Base-by-base conservation (phyloP, 2,329 filamentous ascomycete genomes). In the Fusarium incarnatum region DNA sequence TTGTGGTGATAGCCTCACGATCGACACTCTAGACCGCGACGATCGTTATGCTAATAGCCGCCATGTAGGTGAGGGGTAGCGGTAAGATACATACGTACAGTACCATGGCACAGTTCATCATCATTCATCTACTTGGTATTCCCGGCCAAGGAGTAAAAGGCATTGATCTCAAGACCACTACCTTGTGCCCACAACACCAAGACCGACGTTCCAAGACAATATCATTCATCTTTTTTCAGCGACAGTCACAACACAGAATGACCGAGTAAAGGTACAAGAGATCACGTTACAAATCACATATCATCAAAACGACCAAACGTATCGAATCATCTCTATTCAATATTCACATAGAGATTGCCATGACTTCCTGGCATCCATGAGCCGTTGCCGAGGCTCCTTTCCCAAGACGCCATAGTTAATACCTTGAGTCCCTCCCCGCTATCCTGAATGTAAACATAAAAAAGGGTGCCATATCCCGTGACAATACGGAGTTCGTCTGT, bases 331-430 rank as follows among this genome's bases (percentile, higher is more conserved):
- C 65, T 76, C 73, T 75, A 74, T 76, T 74, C 72, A 71, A 65
- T 70, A 73, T 45, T 71, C 66, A 68, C 67, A 68, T 68, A 73
- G 71, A 71, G 60, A 67, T 49, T 67, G 63, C 60, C 59, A 60
- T 64, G 64, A 73, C 72, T 68, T 75, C 63, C 74, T 71, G 69
- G 72, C 73, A 74, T 75, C 64, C 73, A 62, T 70, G 74, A 67
- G 70, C 74, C 75, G 62, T 73, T 70, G 64, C 74, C 71, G 67
- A 65, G 65, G 71, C 69, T 67, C 66, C 55, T 67, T 69, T 55
- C 65, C 75, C 72, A 73, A 75, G 75, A 77, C 75, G 75, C 75
- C 75, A 64, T 73, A 67, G 69, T 72, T 70, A 70, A 68, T 75
- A 72, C 53, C 73, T 68, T 70, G 72, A 66, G 68, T 64, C 57